Base-by-base conservation (phyloP, 2,329 filamentous ascomycete genomes). In the Cladosporium sp. region DNA sequence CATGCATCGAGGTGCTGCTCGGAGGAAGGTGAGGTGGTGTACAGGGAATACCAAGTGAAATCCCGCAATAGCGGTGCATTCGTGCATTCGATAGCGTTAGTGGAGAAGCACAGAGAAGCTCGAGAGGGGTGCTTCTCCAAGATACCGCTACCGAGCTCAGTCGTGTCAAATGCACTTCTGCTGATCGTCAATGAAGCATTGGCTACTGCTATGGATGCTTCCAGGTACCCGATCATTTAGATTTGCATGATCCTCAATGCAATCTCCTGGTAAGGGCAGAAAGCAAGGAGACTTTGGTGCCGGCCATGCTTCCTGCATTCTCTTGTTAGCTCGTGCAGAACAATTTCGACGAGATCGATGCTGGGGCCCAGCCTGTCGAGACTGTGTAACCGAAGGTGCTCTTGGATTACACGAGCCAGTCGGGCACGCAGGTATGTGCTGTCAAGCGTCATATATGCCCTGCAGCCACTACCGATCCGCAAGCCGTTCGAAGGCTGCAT, bases 131-230 rank as follows among this genome's bases (percentile, higher is more conserved):
- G 48, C 48, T 57, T 65, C 64, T 48, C 58, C 60, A 63, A 67
- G 67, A 64, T 63, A 65, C 71, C 71, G 70, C 72, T 72, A 69
- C 71, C 70, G 56, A 66, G 62, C 58, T 65, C 56, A 67, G 67
- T 67, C 72, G 70, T 65, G 69, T 71, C 69, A 67, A 72, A 66
- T 48, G 34, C 36, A 32, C 25, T 58, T 65, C 54, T 63, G 70
- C 60, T 63, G 68, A 70, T 72, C 68, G 43, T 48, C 53, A 65
- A 46, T 30, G 49, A 53, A 63, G 43, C 43, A 43, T 66, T 69
- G 63, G 65, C 57, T 51, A 21, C 60, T 43, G 58, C 51, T 30
- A 56, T 14, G 54, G 18, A 34, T 34, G 51, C 32, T 57, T 39
- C 54, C 54, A 57, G 54, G 54, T 57, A 57, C 54, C 54, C 54